A percentile compares a stretch with the other conserved stretches of the same genome.
Evolutionary conservation across 257 asterid species (phyloP).

Genomic region (Sherardia arvensis): DNA sequence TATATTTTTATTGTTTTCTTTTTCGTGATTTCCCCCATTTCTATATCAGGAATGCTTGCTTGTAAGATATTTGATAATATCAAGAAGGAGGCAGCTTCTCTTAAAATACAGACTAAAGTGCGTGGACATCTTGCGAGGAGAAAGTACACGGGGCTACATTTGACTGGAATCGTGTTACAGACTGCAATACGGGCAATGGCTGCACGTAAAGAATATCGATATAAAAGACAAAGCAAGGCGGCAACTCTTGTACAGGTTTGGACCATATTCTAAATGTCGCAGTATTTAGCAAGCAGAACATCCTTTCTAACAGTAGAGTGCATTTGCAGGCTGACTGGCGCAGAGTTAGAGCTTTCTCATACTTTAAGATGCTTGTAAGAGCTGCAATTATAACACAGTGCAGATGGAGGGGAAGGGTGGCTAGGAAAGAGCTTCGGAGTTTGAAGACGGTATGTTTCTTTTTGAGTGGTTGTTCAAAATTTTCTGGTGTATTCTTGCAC

Average conservation of each 20-base stretch:
- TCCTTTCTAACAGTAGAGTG: slow-evolving; percentile 16
- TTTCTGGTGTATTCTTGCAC: not conserved
- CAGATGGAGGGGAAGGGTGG: slow-evolving; percentile 86
- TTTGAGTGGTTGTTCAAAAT: not conserved
- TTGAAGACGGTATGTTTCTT: slow-evolving; percentile 57
- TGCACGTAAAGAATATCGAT: slow-evolving; percentile 52
- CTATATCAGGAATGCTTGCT: slow-evolving; percentile 63
- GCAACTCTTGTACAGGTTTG: slow-evolving; percentile 65
- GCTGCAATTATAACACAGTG: slow-evolving; percentile 67
- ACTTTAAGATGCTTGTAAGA: slow-evolving; percentile 60
- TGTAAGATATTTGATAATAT: slow-evolving; percentile 42
- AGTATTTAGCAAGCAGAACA: slow-evolving; percentile 6
- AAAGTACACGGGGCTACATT: slow-evolving; percentile 41
- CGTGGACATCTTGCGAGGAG: slow-evolving; percentile 70
- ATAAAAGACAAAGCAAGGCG: slow-evolving; percentile 60
- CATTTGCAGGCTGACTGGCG: slow-evolving; percentile 76
- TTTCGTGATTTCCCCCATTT: slow-evolving; percentile 2
- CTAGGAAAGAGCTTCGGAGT: slow-evolving; percentile 71
- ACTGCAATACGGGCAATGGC: slow-evolving; percentile 79
- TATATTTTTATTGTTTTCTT: slow-evolving; percentile 5
- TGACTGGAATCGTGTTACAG: slow-evolving; percentile 55
- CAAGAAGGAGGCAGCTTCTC: slow-evolving; percentile 67
- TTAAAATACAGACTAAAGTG: slow-evolving; percentile 64
- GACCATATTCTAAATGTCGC: slow-evolving; percentile 14
- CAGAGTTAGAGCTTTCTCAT: slow-evolving; percentile 58